Evolutionary conservation across 1,284 basidiomycete genomes (phyloP), one percentile per base, ranked within the genome.

Genomic region (Cryptococcus deneoformans): DNA sequence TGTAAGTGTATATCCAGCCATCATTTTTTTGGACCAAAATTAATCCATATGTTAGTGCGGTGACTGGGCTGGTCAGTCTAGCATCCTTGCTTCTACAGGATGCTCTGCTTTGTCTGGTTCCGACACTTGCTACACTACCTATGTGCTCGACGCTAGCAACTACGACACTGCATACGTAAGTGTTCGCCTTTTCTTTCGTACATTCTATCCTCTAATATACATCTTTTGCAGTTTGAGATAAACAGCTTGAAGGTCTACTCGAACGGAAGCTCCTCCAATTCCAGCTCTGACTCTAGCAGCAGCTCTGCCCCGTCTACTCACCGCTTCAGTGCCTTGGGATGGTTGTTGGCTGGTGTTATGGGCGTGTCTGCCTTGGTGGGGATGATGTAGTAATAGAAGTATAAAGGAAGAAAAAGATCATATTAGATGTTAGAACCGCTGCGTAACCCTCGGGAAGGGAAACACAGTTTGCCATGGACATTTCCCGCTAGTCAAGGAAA

Each of bases 121-220:
- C 37, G 44, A 54, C 16, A 70, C 68, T 35, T 68, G 87, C 70
- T 87, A 89, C 73, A 77, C 80, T 24, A 83, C 87, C 76, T 87
- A 82, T 58, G 87, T 89, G 49, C 77, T 87, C 6, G 69, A 82
- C 52, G 82, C 84, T 9, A 82, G 83, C 29, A 81, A 80, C 63
- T 89, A 86, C 76, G 80, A 83, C 68, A 81, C 80, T 50, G 87
- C 87, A 2, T 89, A 86, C 73, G 64, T 67, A 53, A 60, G 65
- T 65, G 1, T 11, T 6, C 36, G 7, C 12, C 14, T 24, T 14
- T 38, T 37, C 29, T 34, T 49, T 35, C n/a, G 38, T 16, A 8
- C 1, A 8, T 29, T 29, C 29, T 29, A 16, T 5, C 9, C 38
- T 29, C 46, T 59, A 42, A 39, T 14, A 12, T 5, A 14, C 14